Evolutionary conservation across 768 basidiomycete species (phyloP).

Genomic region (Dendrothele bispora): DNA sequence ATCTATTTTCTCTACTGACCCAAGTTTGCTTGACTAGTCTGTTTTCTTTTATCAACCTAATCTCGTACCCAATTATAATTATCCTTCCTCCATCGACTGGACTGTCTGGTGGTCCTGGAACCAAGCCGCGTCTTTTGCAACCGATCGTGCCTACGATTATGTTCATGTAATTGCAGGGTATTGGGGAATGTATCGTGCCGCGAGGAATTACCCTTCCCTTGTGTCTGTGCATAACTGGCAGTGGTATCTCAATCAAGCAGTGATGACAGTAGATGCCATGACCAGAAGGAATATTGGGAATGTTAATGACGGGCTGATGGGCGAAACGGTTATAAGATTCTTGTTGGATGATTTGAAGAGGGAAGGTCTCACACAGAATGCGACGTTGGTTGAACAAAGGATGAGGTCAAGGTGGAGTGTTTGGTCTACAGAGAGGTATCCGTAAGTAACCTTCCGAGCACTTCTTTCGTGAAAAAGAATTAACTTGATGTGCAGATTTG

Average conservation of each 20-base stretch:
- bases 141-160: constrained; percentile 54
- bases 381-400: constrained; percentile 42
- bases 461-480: background rate
- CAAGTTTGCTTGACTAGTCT: constrained; percentile 26
- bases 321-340: constrained; percentile 50
- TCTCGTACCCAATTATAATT: constrained; percentile 43
- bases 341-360: constrained; percentile 50
- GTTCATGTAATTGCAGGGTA: constrained; percentile 50
- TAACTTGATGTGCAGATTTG: constrained; percentile 36
- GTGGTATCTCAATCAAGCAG: constrained; percentile 59
- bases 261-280: constrained; percentile 46
- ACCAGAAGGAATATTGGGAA: constrained; percentile 46
- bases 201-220: constrained; percentile 54
- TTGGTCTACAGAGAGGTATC: constrained; percentile 52
- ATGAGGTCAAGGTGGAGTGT: constrained; percentile 43
- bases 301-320: constrained; percentile 51
- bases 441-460: constrained; percentile 32
- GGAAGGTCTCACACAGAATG: constrained; percentile 50
- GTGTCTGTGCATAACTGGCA: constrained; percentile 49
- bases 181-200: constrained; percentile 58
- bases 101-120: constrained; percentile 62
- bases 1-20: background rate
- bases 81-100: constrained; percentile 49
- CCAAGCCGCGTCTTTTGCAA: constrained; percentile 44
- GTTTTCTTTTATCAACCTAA: constrained; percentile 54